Evolutionary conservation across 1,139 yeast species (phyloP), one percentile per base, ranked within the genome.

Genomic region (Martiniozyma asiatica): DNA sequence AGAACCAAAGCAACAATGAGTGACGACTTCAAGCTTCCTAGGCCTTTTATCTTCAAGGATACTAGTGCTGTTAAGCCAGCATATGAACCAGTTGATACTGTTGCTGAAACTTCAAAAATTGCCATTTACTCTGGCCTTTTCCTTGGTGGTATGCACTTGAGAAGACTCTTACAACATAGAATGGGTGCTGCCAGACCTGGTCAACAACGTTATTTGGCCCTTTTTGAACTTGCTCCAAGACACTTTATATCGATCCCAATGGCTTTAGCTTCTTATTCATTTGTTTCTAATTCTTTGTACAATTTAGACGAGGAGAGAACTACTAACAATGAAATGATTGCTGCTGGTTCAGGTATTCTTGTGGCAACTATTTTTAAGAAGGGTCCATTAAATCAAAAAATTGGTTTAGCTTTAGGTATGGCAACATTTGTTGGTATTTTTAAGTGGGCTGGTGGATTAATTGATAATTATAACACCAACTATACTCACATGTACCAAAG

Each of bases 401-500:
- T 65, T 14, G 74, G 74, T 12, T 51, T 60, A 29, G 63, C 70
- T 2, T 28, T 48, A 11, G 58, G 55, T 29, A 37, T 43, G 33
- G 50, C 41, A 14, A 22, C 40, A 11, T 33, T 47, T 18, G 41
- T 45, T 14, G 58, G 55, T 16, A 24, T 51, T 15, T 44, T 51
- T 25, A 56, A 56, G 34, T 68, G 72, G 71, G 50, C 61, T 21
- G 73, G 73, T 32, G 59, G 61, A 14, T 43, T 44, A 26, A 29
- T 40, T 17, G 45, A 38, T 22, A 29, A 40, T 26, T 42, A 38
- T 24, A 48, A 42, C 17, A 46, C 57, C 10, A 38, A 45, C 16
- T 42, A 35, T n/a, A 41, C 44, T 10, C 40, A 42, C 21, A 32
- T 41, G 39, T 35, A 38, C 24, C 32, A 36, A 14, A 36, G 35